phyloP scores from a whole-genome alignment of 805 yeast genomes.

The Saccharomycopsis fodiens region DNA sequence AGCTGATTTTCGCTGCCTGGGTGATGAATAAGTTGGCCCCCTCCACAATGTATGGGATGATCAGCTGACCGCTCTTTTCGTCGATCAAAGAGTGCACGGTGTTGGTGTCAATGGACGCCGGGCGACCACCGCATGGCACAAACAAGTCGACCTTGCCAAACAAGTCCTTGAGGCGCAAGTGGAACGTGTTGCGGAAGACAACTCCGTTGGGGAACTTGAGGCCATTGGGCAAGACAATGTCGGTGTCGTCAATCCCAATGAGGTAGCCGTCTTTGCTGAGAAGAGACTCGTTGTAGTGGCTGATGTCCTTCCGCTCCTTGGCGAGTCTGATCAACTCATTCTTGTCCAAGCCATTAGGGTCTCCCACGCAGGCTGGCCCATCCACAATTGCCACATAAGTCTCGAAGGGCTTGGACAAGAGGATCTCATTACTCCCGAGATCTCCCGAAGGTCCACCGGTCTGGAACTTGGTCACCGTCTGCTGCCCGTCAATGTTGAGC shows the following conservation, averaged over 20 bases:
- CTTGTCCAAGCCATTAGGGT: slow-evolving; percentile 83
- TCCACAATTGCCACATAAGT: slow-evolving; percentile 83
- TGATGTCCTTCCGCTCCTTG: slow-evolving; percentile 63
- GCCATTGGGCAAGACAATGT: slow-evolving; percentile 73
- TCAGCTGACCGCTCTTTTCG: slow-evolving; percentile 63
- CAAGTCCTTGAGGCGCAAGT: slow-evolving; percentile 58
- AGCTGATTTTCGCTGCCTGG: slow-evolving; percentile 80
- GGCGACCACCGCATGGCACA: slow-evolving; percentile 99
- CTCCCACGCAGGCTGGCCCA: slow-evolving; percentile 93
- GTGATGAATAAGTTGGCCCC: slow-evolving; percentile 96
- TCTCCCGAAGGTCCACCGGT: slow-evolving; percentile 99
- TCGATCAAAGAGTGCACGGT: slow-evolving; percentile 70
- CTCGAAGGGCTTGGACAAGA: slow-evolving; percentile 70
- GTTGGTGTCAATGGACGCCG: slow-evolving; percentile 85
- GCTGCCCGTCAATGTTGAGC: slow-evolving; percentile 48
- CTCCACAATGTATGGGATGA: slow-evolving; percentile 86
- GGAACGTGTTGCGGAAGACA: slow-evolving; percentile 85
- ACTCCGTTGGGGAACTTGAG: slow-evolving; percentile 70
- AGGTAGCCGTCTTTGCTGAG: slow-evolving; percentile 72
- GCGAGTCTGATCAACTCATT: slow-evolving; percentile 75
- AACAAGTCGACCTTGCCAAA: slow-evolving; percentile 69
- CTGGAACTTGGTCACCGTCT: slow-evolving; percentile 69
- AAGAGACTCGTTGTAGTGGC: slow-evolving; percentile 56
- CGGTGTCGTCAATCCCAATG: slow-evolving; percentile 79
- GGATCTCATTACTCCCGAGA: slow-evolving; percentile 90